Percentiles rank a stretch among this genome's conserved stretches.
phyloP scores from a whole-genome alignment of 306 rosid genomes.

The Cucurbita maxima region DNA sequence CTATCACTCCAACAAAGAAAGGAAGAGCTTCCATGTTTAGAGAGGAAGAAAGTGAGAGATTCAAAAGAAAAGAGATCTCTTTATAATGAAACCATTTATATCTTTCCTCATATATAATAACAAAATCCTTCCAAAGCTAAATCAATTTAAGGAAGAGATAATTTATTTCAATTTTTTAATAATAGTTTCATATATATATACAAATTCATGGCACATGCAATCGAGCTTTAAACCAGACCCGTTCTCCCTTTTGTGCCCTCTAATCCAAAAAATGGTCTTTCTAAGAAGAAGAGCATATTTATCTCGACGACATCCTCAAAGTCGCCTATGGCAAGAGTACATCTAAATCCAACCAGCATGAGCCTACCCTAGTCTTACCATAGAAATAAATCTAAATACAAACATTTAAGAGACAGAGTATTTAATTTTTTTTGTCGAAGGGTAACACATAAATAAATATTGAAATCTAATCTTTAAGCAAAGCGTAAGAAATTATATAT shows the following conservation, averaged over 20 bases:
- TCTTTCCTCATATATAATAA: neutral
- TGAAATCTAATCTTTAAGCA: neutral
- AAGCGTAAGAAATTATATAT: no score
- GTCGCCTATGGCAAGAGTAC: no score
- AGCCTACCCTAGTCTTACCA: no score
- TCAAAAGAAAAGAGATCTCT: neutral
- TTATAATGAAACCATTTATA: neutral
- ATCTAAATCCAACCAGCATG: no score
- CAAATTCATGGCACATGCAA: neutral
- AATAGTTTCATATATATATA: neutral
- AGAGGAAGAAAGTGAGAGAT: neutral
- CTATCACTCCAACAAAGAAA: slow-evolving; percentile 3
- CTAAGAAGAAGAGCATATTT: no score
- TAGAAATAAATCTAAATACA: no score
- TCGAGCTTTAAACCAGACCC: no score
- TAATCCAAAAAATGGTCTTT: no score
- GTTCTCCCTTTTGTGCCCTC: neutral
- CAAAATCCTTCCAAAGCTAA: neutral
- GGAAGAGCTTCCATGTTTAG: neutral
- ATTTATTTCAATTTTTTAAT: neutral
- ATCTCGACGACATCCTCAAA: no score
- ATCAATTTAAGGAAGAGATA: neutral
- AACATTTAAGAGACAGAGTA: no score
- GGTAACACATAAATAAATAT: neutral
- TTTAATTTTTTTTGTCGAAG: no score